Conservation (phyloP, 1,284 basidiomycete species). For the Rhodotorula sp. region DNA sequence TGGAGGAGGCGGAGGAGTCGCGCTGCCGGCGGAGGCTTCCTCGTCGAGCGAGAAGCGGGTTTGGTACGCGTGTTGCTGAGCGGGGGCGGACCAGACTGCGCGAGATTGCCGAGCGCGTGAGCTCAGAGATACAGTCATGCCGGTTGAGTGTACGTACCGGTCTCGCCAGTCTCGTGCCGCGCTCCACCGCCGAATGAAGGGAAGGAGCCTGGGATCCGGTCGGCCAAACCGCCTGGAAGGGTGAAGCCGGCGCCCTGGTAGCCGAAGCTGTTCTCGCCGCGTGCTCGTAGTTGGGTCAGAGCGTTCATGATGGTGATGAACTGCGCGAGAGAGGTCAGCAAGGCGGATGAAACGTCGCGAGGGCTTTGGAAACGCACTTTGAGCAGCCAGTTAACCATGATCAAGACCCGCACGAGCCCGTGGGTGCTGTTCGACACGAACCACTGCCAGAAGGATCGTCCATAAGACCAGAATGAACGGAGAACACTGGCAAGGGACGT, state of each 20-base stretch:
- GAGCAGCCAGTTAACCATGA: conserved; percentile 34
- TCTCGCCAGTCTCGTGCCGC: conserved; percentile 14
- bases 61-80: conserved; percentile 7
- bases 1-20: background rate
- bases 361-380: conserved; percentile 20
- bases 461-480: background rate
- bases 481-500: background rate
- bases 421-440: conserved; percentile 3
- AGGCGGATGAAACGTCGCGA: background rate
- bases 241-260: background rate
- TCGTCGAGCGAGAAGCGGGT: conserved; percentile 23
- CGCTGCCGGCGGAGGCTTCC: conserved; percentile 2
- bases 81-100: conserved; percentile 31
- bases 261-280: background rate
- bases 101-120: no score
- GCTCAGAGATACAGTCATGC: background rate
- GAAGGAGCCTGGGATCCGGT: conserved; percentile 21
- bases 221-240: conserved; percentile 16
- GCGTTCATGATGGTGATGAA: conserved; percentile 40
- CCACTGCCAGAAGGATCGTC: conserved; percentile 1
- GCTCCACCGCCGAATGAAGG: conserved; percentile 11
- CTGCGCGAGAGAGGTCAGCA: background rate
- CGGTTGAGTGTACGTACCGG: background rate
- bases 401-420: conserved; percentile 13
- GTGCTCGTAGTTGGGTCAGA: conserved; percentile 53